Evolutionary conservation across 1,284 basidiomycete genomes (phyloP).

Genomic region (Cryptococcus sp.): DNA sequence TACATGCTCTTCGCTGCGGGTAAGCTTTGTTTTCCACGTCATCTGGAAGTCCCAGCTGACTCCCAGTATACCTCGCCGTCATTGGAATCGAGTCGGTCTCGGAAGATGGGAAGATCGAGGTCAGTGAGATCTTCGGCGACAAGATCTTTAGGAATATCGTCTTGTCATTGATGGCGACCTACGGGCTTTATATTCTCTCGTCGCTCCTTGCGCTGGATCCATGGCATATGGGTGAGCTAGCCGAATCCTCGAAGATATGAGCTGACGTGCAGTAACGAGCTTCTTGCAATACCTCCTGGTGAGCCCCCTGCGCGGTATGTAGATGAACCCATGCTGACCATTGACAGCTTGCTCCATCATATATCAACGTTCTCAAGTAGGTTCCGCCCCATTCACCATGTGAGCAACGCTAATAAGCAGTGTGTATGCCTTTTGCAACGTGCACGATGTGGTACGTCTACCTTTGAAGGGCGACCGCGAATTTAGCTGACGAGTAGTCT

Average conservation of each 20-base stretch:
- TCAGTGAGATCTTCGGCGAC: slow-evolving; percentile 62
- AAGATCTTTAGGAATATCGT: slow-evolving; percentile 80
- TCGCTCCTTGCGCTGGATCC: slow-evolving; percentile 67
- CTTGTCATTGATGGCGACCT: slow-evolving; percentile 74
- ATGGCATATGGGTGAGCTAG: slow-evolving; percentile 34
- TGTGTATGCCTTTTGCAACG: slow-evolving; percentile 67
- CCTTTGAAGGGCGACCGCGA: background rate
- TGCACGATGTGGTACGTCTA: slow-evolving; percentile 57
- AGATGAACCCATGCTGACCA: background rate
- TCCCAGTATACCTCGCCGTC: slow-evolving; percentile 67
- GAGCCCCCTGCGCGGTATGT: background rate
- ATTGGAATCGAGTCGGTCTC: slow-evolving; percentile 64
- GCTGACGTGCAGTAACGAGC: slow-evolving; percentile 58
- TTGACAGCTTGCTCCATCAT: slow-evolving; percentile 68
- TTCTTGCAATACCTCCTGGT: slow-evolving; percentile 81
- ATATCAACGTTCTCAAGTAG: slow-evolving; percentile 83
- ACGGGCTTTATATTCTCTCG: slow-evolving; percentile 74
- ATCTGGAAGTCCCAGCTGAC: too few species aligned
- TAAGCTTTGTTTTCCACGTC: too few species aligned
- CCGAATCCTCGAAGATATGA: background rate
- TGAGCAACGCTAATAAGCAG: slow-evolving; percentile 17
- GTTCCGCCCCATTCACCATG: slow-evolving; percentile 32
- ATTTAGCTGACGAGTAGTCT: slow-evolving; percentile 17
- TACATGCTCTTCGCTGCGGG: slow-evolving; percentile 71
- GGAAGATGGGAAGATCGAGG: slow-evolving; percentile 49